Conservation (phyloP, 1,284 basidiomycete species). For the Boletus sp. region DNA sequence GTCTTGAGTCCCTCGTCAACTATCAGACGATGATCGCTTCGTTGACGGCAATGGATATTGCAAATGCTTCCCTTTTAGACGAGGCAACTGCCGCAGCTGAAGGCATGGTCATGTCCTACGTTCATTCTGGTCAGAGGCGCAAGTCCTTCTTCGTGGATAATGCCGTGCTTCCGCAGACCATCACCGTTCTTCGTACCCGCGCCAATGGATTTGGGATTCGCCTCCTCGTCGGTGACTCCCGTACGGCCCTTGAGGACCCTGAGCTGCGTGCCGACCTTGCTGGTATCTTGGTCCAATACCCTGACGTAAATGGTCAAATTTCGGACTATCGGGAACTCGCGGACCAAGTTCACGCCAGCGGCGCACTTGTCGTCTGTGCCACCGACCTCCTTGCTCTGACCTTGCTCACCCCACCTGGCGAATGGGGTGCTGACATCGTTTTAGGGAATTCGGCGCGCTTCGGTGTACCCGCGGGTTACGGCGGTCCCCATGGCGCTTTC, state of each 20-base stretch:
- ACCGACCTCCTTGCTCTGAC: slow-evolving; percentile 93
- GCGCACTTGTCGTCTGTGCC: slow-evolving; percentile 81
- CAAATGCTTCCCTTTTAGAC: slow-evolving; percentile 89
- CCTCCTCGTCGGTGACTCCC: slow-evolving; percentile 64
- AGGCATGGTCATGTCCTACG: slow-evolving; percentile 84
- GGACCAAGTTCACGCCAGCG: slow-evolving; percentile 66
- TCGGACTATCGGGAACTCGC: slow-evolving; percentile 74
- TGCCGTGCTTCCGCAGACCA: slow-evolving; percentile 81
- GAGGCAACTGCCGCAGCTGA: slow-evolving; percentile 93
- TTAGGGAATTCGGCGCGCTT: slow-evolving; percentile 94
- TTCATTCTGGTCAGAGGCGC: slow-evolving; percentile 66
- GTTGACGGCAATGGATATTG: slow-evolving; percentile 90
- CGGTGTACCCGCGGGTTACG: slow-evolving; percentile 88
- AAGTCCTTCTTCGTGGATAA: slow-evolving; percentile 82
- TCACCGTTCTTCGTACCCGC: slow-evolving; percentile 82
- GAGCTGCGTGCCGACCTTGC: slow-evolving; percentile 64
- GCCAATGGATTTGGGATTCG: slow-evolving; percentile 89
- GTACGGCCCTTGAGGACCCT: slow-evolving; percentile 50
- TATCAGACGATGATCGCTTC: slow-evolving; percentile 97
- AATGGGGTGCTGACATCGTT: slow-evolving; percentile 98
- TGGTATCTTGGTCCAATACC: slow-evolving; percentile 89
- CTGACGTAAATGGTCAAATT: slow-evolving; percentile 85
- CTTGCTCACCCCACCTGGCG: slow-evolving; percentile 92
- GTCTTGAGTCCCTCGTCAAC: slow-evolving; percentile 94
- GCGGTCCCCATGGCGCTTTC: slow-evolving; percentile 93